phyloP scores from a whole-genome alignment of 139 green algal species.

The Gonium pectorale region DNA sequence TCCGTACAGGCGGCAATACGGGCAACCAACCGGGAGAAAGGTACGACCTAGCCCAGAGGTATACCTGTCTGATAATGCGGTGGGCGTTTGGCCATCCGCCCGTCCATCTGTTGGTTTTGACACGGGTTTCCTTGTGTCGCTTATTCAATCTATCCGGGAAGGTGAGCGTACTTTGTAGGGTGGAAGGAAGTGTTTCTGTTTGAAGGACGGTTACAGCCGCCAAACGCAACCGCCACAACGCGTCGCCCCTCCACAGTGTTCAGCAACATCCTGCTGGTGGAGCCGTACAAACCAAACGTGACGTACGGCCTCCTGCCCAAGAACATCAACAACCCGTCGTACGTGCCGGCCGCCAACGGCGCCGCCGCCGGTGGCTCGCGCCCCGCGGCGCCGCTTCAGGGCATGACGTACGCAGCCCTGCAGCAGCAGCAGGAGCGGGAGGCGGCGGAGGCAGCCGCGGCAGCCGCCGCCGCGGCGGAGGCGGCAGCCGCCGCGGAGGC shows the following conservation, averaged over 20 bases:
- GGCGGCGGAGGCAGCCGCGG: background rate
- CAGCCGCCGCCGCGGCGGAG: background rate
- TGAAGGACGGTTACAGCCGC: too few relatives aligned
- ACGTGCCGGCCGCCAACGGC: background rate
- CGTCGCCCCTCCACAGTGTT: background rate
- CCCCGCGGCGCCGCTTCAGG: background rate
- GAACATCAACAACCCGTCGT: background rate
- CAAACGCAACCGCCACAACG: background rate
- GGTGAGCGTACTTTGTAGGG: too few relatives aligned
- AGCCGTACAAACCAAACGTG: background rate
- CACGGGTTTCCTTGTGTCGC: too few relatives aligned
- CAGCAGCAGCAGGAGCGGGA: conserved; percentile 39
- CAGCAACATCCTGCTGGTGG: conserved; percentile 21
- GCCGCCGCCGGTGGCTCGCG: too few relatives aligned
- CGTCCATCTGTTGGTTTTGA: too few relatives aligned
- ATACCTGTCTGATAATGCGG: too few relatives aligned
- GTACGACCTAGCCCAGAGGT: too few relatives aligned
- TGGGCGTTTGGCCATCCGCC: too few relatives aligned
- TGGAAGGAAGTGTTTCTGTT: too few relatives aligned
- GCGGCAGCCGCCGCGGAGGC: too few relatives aligned
- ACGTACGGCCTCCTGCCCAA: background rate
- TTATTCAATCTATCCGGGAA: too few relatives aligned
- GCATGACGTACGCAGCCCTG: conserved; percentile 30
- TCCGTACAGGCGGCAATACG: background rate
- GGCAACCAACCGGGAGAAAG: background rate